Base-by-base conservation (phyloP, 352 stramenopile genomes). In the Phytophthora ohioensis region DNA sequence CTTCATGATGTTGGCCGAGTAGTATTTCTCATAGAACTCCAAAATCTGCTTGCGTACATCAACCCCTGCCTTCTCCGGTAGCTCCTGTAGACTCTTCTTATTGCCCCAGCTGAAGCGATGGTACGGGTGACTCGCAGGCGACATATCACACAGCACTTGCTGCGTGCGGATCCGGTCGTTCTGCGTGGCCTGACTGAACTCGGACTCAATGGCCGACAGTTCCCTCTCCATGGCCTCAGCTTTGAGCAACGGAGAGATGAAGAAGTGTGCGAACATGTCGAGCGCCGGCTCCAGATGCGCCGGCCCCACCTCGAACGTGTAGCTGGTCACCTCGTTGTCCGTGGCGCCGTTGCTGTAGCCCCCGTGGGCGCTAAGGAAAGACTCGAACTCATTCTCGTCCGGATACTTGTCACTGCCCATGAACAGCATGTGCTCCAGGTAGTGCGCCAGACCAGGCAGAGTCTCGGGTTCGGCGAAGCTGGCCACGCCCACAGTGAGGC, bases 381-480 rank as follows among this genome's bases (percentile, higher is more conserved):
- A 58, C 65, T 98, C 93, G 68, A 98, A 98, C 57, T 90, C 89
- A 75, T 98, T 98, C 66, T 98, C 95, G 55, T 95, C 86, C 6
- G 94, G 95, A 71, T 98, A 98, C 68, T 98, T 98, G 13, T 67
- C 54, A 34, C 87, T 97, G 5, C 86, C 95, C 92, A 99, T 98
- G 72, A 99, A 99, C 15, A 98, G 84, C 96, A 99, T 98, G 79
- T 99, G 96, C 83, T 98, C 95, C 47, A 98, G 77, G 58, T 97
- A 98, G 73, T 98, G 94, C 17, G 92, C 92, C 31, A 96, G 78
- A 3, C 91, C 94, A 1, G 85, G 84, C 10, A 96, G 62, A n/a
- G 82, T 32, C 60, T 78, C 73, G 5, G 88, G 86, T 54, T 97
- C 90, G 1, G 81, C 79, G 61, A 91, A 92, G 70, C 82, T 91